Conservation (phyloP, 2,329 filamentous ascomycete species). For the Beauveria sp. region DNA sequence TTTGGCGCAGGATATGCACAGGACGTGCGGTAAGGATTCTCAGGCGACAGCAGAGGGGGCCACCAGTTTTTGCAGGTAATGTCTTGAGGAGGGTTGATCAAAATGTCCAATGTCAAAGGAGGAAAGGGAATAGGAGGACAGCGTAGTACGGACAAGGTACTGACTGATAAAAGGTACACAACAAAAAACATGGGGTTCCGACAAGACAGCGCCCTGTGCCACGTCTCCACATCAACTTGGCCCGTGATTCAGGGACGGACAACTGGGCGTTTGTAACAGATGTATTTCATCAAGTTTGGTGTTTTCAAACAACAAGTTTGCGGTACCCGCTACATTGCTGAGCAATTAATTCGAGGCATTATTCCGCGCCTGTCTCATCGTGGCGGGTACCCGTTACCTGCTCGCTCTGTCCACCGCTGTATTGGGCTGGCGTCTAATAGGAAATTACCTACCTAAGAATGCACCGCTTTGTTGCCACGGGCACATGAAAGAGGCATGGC, state of each 20-base stretch:
- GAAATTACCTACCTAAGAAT: neutral
- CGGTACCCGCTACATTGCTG: neutral
- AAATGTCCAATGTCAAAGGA: slow-evolving; percentile 3
- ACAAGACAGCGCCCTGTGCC: slow-evolving; percentile 4
- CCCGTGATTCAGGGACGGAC: slow-evolving; percentile 8
- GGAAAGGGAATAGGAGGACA: slow-evolving; percentile 9
- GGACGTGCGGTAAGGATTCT: slow-evolving; percentile 6
- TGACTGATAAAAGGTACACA: neutral
- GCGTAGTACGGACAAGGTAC: neutral
- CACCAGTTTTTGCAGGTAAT: neutral
- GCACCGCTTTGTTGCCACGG: slow-evolving; percentile 8
- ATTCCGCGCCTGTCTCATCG: neutral
- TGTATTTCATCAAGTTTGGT: neutral
- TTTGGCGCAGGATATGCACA: slow-evolving; percentile 1
- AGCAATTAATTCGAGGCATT: neutral
- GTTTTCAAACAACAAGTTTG: neutral
- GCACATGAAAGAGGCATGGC: slow-evolving; percentile 1
- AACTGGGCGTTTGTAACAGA: neutral
- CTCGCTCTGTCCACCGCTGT: neutral
- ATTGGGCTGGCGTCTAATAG: neutral
- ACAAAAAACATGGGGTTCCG: slow-evolving; percentile 12
- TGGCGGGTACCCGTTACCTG: neutral
- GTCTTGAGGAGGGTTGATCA: neutral
- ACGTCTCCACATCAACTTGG: slow-evolving; percentile 9
- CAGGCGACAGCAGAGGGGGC: neutral